Conservation (phyloP, 257 asterid species). For the Primulina huaijiensis region DNA sequence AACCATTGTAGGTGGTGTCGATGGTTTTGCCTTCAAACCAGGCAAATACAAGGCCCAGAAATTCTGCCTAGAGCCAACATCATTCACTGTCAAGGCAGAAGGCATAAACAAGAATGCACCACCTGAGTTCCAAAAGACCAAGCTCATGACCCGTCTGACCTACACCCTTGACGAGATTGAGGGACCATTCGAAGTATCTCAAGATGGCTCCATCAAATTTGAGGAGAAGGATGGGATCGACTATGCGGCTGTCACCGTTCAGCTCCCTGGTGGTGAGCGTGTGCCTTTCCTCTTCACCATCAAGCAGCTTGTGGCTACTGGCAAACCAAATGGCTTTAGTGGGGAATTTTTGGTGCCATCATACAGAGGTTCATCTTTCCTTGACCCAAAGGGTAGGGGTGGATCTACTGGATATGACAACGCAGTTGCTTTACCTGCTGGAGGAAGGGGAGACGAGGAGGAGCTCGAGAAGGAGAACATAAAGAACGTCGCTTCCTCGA, state of each 20-base stretch:
- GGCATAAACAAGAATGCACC: constrained; percentile 73
- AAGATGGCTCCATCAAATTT: constrained; percentile 74
- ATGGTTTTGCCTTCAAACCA: constrained; percentile 63
- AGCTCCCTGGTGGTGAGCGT: constrained; percentile 98
- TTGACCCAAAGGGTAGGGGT: constrained; percentile 99
- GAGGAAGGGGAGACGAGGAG: constrained; percentile 98
- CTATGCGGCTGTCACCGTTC: constrained; percentile 96
- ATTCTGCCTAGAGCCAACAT: constrained; percentile 92
- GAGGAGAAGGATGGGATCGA: constrained; percentile 97
- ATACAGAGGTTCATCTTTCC: constrained; percentile 94
- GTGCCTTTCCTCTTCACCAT: constrained; percentile 94
- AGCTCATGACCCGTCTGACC: constrained; percentile 97
- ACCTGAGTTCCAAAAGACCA: constrained; percentile 85
- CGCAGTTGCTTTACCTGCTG: constrained; percentile 97
- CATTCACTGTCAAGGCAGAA: constrained; percentile 96
- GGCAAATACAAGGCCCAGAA: constrained; percentile 90
- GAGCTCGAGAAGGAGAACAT: constrained; percentile 83
- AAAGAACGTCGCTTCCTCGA: constrained; percentile 65
- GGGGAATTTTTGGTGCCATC: constrained; percentile 93
- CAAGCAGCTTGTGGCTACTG: constrained; percentile 91
- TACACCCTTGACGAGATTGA: constrained; percentile 97
- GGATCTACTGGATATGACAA: constrained; percentile 98
- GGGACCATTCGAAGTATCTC: constrained; percentile 87
- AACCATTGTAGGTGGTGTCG: constrained; percentile 82
- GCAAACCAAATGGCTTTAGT: constrained; percentile 62